Evolutionary conservation across 192 early-diverging fungal genomes (phyloP).

Genomic region (Coemansia sp.): DNA sequence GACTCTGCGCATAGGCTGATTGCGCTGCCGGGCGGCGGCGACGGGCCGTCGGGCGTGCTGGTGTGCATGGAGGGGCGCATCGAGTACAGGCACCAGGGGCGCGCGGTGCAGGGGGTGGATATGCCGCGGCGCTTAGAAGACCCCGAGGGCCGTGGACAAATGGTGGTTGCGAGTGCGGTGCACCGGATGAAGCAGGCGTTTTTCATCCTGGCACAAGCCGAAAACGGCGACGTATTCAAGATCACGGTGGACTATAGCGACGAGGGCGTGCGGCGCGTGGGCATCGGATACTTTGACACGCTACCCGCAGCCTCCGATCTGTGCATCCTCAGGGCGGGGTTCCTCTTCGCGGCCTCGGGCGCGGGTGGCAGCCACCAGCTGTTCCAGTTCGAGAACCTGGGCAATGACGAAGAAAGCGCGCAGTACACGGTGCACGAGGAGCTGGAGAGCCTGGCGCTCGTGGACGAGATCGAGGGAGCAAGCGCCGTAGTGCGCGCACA

Average conservation of each 20-base stretch:
- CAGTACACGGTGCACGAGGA: constrained; percentile 16
- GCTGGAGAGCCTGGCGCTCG: constrained; percentile 81
- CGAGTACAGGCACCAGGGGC: constrained; percentile 71
- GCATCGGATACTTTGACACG: constrained; percentile 95
- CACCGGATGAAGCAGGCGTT: constrained; percentile 88
- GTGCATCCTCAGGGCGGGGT: constrained; percentile 89
- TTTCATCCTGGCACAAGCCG: constrained; percentile 89
- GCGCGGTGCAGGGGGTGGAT: constrained; percentile 63
- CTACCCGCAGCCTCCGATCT: constrained; percentile 80
- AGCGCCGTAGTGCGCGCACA: constrained; percentile 72
- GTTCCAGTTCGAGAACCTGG: constrained; percentile 92
- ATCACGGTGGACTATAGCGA: constrained; percentile 79
- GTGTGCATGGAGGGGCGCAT: constrained; percentile 93
- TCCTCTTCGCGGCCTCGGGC: constrained; percentile 86
- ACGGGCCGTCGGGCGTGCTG: constrained; percentile 96
- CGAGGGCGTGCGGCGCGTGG: constrained; percentile 61
- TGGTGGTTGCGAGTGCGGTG: constrained; percentile 83
- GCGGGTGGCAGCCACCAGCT: constrained; percentile 89
- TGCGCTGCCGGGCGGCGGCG: constrained; percentile 71
- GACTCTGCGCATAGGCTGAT: constrained; percentile 77
- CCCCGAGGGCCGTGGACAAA: constrained; percentile 57
- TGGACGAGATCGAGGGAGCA: constrained; percentile 87
- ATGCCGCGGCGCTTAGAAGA: constrained; percentile 83
- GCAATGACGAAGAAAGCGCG: constrained; percentile 66
- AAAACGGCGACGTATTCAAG: constrained; percentile 94